Percentiles rank a stretch among this genome's conserved stretches.
phyloP scores from a whole-genome alignment of 1,284 basidiomycete species.

The Thecaphora thlaspeos region DNA sequence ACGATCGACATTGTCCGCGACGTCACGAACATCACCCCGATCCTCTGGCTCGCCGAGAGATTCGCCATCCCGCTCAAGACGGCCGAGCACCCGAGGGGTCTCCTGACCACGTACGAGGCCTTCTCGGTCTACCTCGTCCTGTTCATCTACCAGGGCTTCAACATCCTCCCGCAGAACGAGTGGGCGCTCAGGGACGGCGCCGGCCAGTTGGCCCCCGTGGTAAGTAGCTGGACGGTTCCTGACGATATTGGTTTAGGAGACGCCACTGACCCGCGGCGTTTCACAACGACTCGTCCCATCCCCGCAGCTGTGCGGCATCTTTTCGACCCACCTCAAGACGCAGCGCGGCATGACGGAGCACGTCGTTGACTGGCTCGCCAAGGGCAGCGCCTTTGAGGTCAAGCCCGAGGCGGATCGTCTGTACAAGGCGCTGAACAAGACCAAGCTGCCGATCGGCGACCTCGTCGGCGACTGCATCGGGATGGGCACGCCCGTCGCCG shows the following conservation, averaged over 20 bases:
- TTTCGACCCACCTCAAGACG: slow-evolving; percentile 5
- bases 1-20: slow-evolving; percentile 70
- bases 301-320: no score
- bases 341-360: slow-evolving; percentile 15
- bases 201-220: no score
- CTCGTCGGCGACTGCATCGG: slow-evolving; percentile 10
- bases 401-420: slow-evolving; percentile 11
- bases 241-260: no score
- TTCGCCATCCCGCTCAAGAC: slow-evolving; percentile 68
- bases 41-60: slow-evolving; percentile 62
- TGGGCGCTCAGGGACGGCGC: slow-evolving; percentile 11
- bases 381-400: slow-evolving; percentile 20
- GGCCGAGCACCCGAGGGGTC: slow-evolving; percentile 63
- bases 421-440: slow-evolving; percentile 8
- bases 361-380: slow-evolving; percentile 16
- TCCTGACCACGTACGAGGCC: slow-evolving; percentile 61
- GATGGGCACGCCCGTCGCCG: slow-evolving; percentile 19
- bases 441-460: slow-evolving; percentile 6
- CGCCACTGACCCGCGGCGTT: no score
- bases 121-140: slow-evolving; percentile 7
- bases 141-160: slow-evolving; percentile 23
- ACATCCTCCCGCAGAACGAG: slow-evolving; percentile 64
- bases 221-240: no score
- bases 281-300: no score
- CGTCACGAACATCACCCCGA: slow-evolving; percentile 68